Base-by-base conservation (phyloP, 768 basidiomycete genomes). In the Saitozyma podzolica region DNA sequence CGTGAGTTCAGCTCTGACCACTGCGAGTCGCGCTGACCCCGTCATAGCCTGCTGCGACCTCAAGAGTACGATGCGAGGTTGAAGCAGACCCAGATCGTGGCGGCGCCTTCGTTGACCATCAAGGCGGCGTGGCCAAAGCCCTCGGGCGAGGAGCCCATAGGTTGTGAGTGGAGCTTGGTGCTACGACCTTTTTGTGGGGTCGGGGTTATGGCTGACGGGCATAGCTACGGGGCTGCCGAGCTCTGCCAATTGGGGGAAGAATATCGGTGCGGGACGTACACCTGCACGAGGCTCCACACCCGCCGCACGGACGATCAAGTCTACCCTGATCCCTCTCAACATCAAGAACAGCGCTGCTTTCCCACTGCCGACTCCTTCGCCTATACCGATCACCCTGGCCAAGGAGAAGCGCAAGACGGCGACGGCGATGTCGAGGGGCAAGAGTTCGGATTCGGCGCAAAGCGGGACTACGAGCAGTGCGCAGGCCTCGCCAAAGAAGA, bases 1-100 rank as follows among this genome's bases (percentile, higher is more conserved):
- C 94, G 92, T 95, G 75, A 52, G 86, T 84, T 3, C 14, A 10
- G 6, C 14, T 19, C 20, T 13, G 40, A n/a, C 37, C 8, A 54
- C 40, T 10, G 39, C 19, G 43, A 37, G 40, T 29, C 11, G 19
- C 29, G 57, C 62, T 64, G 37, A 65, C 45, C 29, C 29, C 29
- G 29, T 17, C 6, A 17, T 50, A 72, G 70, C 37, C 54, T 75
- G n/a, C 66, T 64, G 8, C 62, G 69, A 58, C 74, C 74, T 19
- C 54, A 54, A 10, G 71, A 75, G 54, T 75, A 75, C 52, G 74
- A 75, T 61, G 74, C 74, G 4, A 58, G 70, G 51, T 69, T 73
- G 54, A 73, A 71, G 52, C 69, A 73, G 58, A 68, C 67, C 41
- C 55, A 58, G 39, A 56, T 63, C 14, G 56, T 67, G 29, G 29